Conservation (phyloP, 805 yeast genomes). For the Candida parachauliodes region DNA sequence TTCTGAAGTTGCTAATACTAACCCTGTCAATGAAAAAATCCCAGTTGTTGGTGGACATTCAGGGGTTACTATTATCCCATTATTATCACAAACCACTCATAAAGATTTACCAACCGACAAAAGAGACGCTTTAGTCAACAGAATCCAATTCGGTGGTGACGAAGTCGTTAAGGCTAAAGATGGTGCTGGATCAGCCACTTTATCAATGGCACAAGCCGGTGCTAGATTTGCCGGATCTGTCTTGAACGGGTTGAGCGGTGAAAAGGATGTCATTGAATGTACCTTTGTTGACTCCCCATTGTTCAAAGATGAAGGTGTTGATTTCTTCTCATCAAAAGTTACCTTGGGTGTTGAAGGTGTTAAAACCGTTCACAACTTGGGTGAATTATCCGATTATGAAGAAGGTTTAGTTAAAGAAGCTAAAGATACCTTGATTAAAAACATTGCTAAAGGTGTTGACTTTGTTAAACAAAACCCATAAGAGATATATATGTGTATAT, state of each 20-base stretch:
- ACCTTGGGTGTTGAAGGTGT: constrained; percentile 93
- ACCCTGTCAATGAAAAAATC: constrained; percentile 74
- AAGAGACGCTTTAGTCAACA: constrained; percentile 59
- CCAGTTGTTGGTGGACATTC: constrained; percentile 97
- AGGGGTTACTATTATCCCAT: constrained; percentile 93
- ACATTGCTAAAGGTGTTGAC: constrained; percentile 90
- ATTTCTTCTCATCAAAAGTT: constrained; percentile 93
- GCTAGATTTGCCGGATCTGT: constrained; percentile 68
- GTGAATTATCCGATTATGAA: constrained; percentile 72
- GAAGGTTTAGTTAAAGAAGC: constrained; percentile 78
- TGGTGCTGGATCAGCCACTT: constrained; percentile 92
- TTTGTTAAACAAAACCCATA: constrained; percentile 75
- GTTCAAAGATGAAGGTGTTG: constrained; percentile 84
- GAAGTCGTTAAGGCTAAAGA: constrained; percentile 92
- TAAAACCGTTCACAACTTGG: constrained; percentile 73
- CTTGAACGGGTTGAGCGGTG: constrained; percentile 61
- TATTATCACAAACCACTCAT: constrained; percentile 81
- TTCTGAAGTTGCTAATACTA: constrained; percentile 60
- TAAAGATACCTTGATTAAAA: constrained; percentile 83
- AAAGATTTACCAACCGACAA: constrained; percentile 41
- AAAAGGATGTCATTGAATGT: constrained; percentile 61
- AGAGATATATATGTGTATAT: background rate
- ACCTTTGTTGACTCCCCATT: constrained; percentile 78
- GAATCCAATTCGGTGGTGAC: constrained; percentile 96
- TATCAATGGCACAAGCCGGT: constrained; percentile 93